phyloP scores from a whole-genome alignment of 2,329 filamentous ascomycete genomes.

The Beauveria sp. region DNA sequence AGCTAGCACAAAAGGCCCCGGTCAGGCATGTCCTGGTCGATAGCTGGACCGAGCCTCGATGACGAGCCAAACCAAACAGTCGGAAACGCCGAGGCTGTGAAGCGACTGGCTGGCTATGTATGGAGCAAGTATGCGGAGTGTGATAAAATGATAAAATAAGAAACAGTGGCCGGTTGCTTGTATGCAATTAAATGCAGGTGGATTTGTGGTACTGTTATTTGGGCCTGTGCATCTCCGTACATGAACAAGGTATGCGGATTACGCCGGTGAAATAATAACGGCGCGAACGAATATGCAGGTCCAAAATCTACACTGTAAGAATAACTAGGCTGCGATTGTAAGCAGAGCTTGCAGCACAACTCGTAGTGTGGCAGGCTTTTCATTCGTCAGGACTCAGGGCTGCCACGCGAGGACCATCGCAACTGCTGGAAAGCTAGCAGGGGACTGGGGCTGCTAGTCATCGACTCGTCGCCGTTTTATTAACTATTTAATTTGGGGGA shows the following conservation, averaged over 20 bases:
- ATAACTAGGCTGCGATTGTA: too few relatives aligned
- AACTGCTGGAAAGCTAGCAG: neutral
- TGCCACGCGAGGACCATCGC: conserved; percentile 5
- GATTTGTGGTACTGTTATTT: neutral
- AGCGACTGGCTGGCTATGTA: neutral
- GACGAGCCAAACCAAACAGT: neutral
- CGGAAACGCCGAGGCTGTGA: conserved; percentile 9
- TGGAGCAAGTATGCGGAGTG: neutral
- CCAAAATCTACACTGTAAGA: neutral
- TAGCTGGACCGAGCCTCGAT: neutral
- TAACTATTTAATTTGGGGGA: conserved; percentile 8
- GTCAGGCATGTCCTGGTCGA: neutral
- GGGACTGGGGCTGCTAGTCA: neutral
- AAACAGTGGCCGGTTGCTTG: neutral
- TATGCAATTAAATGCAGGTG: neutral
- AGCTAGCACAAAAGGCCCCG: neutral
- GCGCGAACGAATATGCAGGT: neutral
- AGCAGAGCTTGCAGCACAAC: neutral
- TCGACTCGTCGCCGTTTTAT: neutral
- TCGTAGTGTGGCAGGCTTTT: neutral
- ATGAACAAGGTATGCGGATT: neutral
- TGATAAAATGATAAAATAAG: neutral
- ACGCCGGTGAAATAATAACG: neutral
- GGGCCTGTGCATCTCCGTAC: neutral
- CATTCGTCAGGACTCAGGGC: neutral